Evolutionary conservation across 2,329 filamentous ascomycete genomes (phyloP), one percentile per base, ranked within the genome.

Genomic region (Neofusicoccum sp.): DNA sequence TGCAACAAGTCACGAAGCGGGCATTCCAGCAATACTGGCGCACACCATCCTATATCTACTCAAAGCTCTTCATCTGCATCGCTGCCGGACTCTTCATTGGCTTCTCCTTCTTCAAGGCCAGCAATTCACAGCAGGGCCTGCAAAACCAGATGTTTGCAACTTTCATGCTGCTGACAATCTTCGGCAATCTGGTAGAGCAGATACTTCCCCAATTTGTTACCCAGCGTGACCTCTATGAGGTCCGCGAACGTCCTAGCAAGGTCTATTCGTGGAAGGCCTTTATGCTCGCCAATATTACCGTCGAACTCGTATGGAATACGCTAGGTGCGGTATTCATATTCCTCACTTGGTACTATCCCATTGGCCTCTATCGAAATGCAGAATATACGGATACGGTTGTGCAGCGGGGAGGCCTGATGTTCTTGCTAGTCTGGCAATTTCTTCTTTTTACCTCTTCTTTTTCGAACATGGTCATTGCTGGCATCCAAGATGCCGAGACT

Each of bases 181-280:
- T 75, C 62, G 70, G 71, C 1, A 80, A 79, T 3, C 69, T 84
- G 16, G 80, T 82, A 1, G 80, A 84, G 65, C 82, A 82, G 65
- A 84, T 86, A 64, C 84, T 85, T 75, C 84, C 84, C 1, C 75
- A 82, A 43, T 86, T 86, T 68, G 77, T 83, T 51, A 83, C 80
- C 2, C 83, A 86, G 67, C 79, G 84, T 51, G 78, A 81, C 2
- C 74, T 86, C 4, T 86, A 86, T 71, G 84, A 86, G 71, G 82
- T 80, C 11, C 83, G 84, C 60, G 84, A 87, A 66, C 77, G 83
- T 3, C 83, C 87, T 0, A 85, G 82, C 71, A 90, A 90, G 68
- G 80, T 86, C 0, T 93, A 92, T 76, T 89, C 86, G 0, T 92
- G 89, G 89, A 81, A 85, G 65, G 86, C 83, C 0, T 91, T 92